Evolutionary conservation across 2,329 filamentous ascomycete species (phyloP), one percentile per base, ranked within the genome.

Genomic region (Cadophora sp.): DNA sequence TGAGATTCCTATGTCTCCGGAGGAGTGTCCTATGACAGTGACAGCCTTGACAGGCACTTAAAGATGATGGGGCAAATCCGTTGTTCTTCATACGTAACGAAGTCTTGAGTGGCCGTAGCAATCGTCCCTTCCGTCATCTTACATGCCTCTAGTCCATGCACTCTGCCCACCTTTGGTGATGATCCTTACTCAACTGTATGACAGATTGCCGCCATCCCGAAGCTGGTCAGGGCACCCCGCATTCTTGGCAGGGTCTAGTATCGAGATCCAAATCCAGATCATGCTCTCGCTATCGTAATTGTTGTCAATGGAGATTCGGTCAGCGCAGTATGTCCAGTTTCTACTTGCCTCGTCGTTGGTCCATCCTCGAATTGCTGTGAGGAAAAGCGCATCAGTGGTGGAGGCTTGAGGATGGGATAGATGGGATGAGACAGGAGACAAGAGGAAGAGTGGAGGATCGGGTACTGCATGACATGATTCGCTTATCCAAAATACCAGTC

Each of bases 41-140:
- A 43, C 40, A 43, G 12, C 6, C 40, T 43, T 19, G 7, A 37
- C 34, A 37, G 34, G 6, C 14, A 16, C 6, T 14, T 16, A 24
- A 50, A 50, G 50, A 4, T 4, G 14, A 4, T 37, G 34, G 34
- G 34, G 34, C 34, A 37, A 37, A 37, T 37, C 7, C 24, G 26
- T 53, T 53, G 14, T 53, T 53, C 24, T 27, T 53, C 50, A 27
- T 53, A 53, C 53, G 29, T 56, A 34, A 56, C 27, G n/a, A 22
- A 22, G 24, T 31, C 16, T 34, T 34, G 16, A 56, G 5, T 34
- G 16, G 29, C 53, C 8, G 14, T 7, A n/a, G 7, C 22, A 34
- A 56, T 56, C 53, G 53, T 34, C 16, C 27, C 19, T 29, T 34
- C 19, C 53, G 53, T 56, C 53, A 56, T 56, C 53, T n/a, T 56